Evolutionary conservation across 768 basidiomycete genomes (phyloP).

Genomic region (Rhodotorula toruloides): DNA sequence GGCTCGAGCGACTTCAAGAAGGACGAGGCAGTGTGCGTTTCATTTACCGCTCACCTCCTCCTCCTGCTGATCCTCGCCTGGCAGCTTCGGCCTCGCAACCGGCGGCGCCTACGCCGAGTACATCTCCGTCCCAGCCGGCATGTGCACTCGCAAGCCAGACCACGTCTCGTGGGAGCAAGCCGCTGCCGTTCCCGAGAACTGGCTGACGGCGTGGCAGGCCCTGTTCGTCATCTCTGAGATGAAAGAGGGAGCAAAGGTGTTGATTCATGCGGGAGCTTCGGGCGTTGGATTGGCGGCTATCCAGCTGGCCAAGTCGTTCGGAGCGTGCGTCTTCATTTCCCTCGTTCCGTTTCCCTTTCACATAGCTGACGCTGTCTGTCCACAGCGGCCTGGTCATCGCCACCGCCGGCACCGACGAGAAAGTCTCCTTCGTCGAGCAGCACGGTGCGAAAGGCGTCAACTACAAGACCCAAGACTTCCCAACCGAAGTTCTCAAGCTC

Average conservation of each 20-base stretch:
- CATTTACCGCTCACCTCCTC: neutral
- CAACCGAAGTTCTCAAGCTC: constrained; percentile 53
- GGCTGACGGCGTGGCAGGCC: constrained; percentile 59
- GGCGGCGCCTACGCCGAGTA: constrained; percentile 43
- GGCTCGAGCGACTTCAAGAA: constrained; percentile 23
- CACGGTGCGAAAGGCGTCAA: constrained; percentile 59
- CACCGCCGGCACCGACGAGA: constrained; percentile 78
- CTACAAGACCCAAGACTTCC: constrained; percentile 79
- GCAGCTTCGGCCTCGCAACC: constrained; percentile 40
- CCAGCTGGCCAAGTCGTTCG: constrained; percentile 69
- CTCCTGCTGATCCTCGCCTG: neutral
- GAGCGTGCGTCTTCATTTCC: constrained; percentile 58
- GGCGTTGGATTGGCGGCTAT: constrained; percentile 85
- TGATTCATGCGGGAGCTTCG: constrained; percentile 86
- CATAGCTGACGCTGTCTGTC: too few species aligned
- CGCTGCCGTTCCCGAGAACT: constrained; percentile 73
- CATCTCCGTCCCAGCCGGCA: constrained; percentile 59
- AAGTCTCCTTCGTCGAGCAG: constrained; percentile 67
- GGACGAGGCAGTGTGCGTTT: constrained; percentile 39
- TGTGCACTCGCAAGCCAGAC: constrained; percentile 68
- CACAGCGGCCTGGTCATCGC: constrained; percentile 65
- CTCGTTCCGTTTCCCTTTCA: neutral
- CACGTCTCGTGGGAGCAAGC: constrained; percentile 76
- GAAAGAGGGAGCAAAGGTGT: constrained; percentile 64
- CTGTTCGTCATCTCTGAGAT: constrained; percentile 64